phyloP scores from a whole-genome alignment of 495 filamentous ascomycete genomes.

The Trichoderma erinaceum region DNA sequence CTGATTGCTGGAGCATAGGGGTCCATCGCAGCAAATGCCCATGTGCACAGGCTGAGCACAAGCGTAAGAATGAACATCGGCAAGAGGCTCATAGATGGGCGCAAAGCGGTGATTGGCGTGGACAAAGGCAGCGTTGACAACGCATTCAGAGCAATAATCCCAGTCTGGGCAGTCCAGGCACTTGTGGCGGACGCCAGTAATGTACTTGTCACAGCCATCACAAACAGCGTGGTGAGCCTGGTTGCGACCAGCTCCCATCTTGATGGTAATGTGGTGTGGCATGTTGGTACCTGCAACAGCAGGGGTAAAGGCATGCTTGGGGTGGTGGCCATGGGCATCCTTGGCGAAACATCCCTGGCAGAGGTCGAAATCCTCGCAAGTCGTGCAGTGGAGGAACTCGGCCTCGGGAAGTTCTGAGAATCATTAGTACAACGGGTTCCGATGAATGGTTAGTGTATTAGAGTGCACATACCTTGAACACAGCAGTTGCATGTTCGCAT shows the following conservation, averaged over 20 bases:
- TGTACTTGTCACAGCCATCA: constrained; percentile 88
- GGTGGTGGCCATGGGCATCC: constrained; percentile 86
- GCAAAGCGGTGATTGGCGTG: constrained; percentile 90
- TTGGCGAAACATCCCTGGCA: constrained; percentile 73
- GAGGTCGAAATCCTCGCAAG: constrained; percentile 87
- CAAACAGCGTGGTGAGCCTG: constrained; percentile 81
- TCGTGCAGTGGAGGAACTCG: constrained; percentile 76
- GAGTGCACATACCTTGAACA: constrained; percentile 55
- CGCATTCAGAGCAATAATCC: constrained; percentile 87
- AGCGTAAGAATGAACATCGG: constrained; percentile 27
- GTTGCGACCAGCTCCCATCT: constrained; percentile 76
- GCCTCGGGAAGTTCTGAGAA: constrained; percentile 60
- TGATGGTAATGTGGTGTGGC: constrained; percentile 48
- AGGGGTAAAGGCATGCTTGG: constrained; percentile 71
- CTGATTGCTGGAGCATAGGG: constrained; percentile 63
- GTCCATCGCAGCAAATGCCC: constrained; percentile 94
- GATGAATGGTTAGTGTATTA: neutral
- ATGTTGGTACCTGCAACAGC: constrained; percentile 52
- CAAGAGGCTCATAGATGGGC: constrained; percentile 72
- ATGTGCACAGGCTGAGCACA: constrained; percentile 53
- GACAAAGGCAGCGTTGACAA: constrained; percentile 53
- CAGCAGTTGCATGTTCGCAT: constrained; percentile 91
- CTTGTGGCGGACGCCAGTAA: constrained; percentile 91
- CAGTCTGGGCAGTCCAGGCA: constrained; percentile 95
- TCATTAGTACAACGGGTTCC: neutral